Base-by-base conservation (phyloP, 2,329 filamentous ascomycete species). In the Trichoderma sp. region DNA sequence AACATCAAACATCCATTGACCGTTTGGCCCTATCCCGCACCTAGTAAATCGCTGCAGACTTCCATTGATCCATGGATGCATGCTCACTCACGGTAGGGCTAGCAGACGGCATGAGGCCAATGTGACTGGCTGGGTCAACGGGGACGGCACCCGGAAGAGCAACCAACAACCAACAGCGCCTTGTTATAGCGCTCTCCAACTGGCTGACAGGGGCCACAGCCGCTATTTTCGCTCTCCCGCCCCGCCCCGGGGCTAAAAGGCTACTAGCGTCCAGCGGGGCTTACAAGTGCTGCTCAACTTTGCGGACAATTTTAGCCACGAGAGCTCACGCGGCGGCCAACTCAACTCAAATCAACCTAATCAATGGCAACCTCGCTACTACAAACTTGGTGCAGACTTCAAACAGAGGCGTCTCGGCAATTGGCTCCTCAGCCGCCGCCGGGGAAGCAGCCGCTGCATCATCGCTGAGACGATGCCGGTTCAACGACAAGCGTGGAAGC, bases 81-180 rank as follows among this genome's bases (percentile, higher is more conserved):
- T 38, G 60, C 59, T 38, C 59, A 53, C 35, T 7, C n/a, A 21
- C 59, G 53, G 67, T 60, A 71, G 67, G 67, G 53, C 67, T 71
- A 62, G 24, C 35, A 41, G 33, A n/a, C 18, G 24, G n/a, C 31
- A 35, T 24, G 60, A n/a, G 33, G 60, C 11, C 27, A 41, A 8
- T 38, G 38, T 72, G 69, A 72, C 59, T 72, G 69, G 69, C 69
- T 73, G 71, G 60, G 33, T 65, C 65, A 73, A 73, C 53, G n/a
- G 71, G 41, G 29, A 65, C 35, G 41, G 60, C 71, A 27, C 38
- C n/a, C 33, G 4, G n/a, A 71, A 59, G 31, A 29, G 27, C 56
- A 16, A 14, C 69, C 38, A 72, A 72, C 56, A 29, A 14, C 69
- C 38, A 72, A 72, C 69, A 64, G 59, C 35, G 60, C 35, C 68